Conservation (phyloP, 495 filamentous ascomycete genomes). For the Aspergillus funiculosus region DNA sequence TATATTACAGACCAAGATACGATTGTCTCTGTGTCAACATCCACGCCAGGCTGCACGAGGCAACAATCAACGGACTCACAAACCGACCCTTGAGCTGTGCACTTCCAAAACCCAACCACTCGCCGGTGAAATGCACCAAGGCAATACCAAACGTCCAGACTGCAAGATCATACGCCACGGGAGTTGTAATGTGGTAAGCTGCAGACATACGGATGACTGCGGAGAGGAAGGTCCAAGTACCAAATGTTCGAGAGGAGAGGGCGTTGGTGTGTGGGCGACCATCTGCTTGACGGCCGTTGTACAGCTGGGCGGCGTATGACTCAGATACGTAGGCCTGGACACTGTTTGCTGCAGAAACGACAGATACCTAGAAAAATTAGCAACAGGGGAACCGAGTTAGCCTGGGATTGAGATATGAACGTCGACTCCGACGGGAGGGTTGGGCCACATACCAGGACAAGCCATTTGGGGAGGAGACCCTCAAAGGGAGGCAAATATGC, state of each 20-base stretch:
- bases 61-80: conserved; percentile 67
- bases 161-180: conserved; percentile 68
- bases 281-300: conserved; percentile 48
- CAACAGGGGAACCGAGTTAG: too few species aligned
- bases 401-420: background rate
- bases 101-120: conserved; percentile 71
- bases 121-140: conserved; percentile 70
- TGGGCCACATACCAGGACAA: conserved; percentile 49
- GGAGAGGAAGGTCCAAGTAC: conserved; percentile 81
- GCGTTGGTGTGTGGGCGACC: conserved; percentile 45
- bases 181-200: conserved; percentile 72
- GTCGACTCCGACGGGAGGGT: background rate
- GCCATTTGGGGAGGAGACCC: conserved; percentile 62
- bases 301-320: conserved; percentile 70
- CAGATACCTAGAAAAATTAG: conserved; percentile 61
- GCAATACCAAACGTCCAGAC: conserved; percentile 77
- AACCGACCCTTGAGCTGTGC: conserved; percentile 63
- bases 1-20: conserved; percentile 36
- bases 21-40: conserved; percentile 61
- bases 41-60: conserved; percentile 65
- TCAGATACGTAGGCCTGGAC: conserved; percentile 73
- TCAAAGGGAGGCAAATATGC: conserved; percentile 49
- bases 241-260: conserved; percentile 78
- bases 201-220: conserved; percentile 75
- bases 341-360: conserved; percentile 72